A percentile compares a stretch with the other conserved stretches of the same genome.
Conservation (phyloP, 805 yeast genomes). For the Saccharomycopsis sp. region DNA sequence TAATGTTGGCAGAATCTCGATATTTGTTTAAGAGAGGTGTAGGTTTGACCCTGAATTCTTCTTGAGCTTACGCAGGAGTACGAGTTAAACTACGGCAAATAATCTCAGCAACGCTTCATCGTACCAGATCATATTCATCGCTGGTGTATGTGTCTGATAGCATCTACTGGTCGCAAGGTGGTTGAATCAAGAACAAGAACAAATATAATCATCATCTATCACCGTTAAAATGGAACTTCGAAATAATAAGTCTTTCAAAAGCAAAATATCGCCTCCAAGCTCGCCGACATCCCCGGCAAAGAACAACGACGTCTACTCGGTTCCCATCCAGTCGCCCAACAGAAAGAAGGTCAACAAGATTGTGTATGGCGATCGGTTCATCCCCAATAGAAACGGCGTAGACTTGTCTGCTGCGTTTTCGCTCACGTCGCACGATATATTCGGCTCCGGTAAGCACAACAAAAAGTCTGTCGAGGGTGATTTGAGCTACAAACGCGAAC, state of each 20-base stretch:
- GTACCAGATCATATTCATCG: neutral
- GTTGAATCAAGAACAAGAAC: no score
- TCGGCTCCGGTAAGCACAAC: conserved; percentile 25
- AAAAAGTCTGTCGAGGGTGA: conserved; percentile 42
- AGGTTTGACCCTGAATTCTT: no score
- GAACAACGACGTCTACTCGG: neutral
- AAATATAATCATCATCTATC: neutral
- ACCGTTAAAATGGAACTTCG: neutral
- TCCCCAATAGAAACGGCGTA: conserved; percentile 81
- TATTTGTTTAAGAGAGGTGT: no score
- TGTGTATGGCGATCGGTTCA: conserved; percentile 74
- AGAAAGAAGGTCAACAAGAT: conserved; percentile 30
- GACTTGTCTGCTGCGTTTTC: conserved; percentile 81
- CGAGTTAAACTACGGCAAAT: no score
- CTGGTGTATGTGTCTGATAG: no score
- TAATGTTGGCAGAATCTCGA: neutral
- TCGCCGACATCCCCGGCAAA: conserved; percentile 42
- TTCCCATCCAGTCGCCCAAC: conserved; percentile 3
- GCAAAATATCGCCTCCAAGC: conserved; percentile 34
- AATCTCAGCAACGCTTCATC: no score
- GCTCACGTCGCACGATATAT: conserved; percentile 24
- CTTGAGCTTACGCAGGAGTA: no score
- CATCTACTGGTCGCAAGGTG: no score
- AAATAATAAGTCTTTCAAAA: neutral
- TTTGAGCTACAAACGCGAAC: conserved; percentile 59